Evolutionary conservation across 2,329 filamentous ascomycete species (phyloP), one percentile per base, ranked within the genome.

Genomic region (Chaetomium olivaceum): DNA sequence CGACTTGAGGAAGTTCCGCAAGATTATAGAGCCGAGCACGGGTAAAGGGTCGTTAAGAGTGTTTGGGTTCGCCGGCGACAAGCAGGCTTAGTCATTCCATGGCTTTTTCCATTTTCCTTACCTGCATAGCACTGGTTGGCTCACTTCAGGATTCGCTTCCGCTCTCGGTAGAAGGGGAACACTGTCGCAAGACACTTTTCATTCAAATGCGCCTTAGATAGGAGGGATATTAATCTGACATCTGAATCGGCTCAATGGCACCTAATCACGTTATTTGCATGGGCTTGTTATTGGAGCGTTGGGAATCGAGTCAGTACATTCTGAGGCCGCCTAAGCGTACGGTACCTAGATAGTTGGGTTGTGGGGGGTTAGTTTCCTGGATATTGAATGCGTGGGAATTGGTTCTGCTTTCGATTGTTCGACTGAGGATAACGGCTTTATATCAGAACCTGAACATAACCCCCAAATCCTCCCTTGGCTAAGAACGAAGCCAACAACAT

Each of bases 1-100:
- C 3, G 63, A 70, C n/a, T 27, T 70, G 25, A 43, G 43, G 2
- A 19, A 8, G 29, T 69, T 69, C 14, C 31, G 56, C 25, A 29
- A 51, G 8, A 25, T 61, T 14, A 19, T 67, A 11, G 52, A 29
- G 11, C n/a, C 27, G 6, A 65, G 52, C 16, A 8, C 39, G 33
- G 27, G 33, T 5, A 14, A 23, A 19, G 59, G 50, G 14, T n/a
- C 33, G 4, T n/a, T 62, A 3, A n/a, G 43, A 8, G 54, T n/a
- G 1, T 21, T 52, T 54, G 54, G 54, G 55, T n/a, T 43, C 2
- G 23, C 7, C 27, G 50, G 39, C 25, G 21, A 14, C 27, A 46
- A 19, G n/a, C n/a, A 48, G 43, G n/a, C 43, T 21, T 48, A 48
- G 16, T 16, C 6, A 11, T 5, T 21, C 16, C 7, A 3, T 19